Evolutionary conservation across 768 basidiomycete genomes (phyloP).

Genomic region (Boletus barrowsii): DNA sequence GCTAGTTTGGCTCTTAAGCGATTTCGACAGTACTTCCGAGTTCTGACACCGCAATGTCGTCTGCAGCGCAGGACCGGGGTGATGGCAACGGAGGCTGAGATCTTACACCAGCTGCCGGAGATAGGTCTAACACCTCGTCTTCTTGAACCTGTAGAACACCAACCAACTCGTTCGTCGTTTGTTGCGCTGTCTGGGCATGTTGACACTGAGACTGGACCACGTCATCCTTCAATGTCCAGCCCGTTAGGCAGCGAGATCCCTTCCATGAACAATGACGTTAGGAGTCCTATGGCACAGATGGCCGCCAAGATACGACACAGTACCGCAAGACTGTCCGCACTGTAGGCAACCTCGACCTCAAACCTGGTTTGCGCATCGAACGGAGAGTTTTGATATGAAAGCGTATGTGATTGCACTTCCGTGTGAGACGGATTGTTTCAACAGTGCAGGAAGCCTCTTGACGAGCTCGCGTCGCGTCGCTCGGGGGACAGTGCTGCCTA

Average conservation of each 20-base stretch:
- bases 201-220: background rate
- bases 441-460: slow-evolving; percentile 38
- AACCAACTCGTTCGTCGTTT: background rate
- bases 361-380: slow-evolving; percentile 33
- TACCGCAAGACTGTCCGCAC: slow-evolving; percentile 36
- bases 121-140: no score
- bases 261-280: slow-evolving; percentile 8
- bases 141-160: background rate
- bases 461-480: slow-evolving; percentile 41
- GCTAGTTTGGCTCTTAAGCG: no score
- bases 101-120: no score
- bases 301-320: slow-evolving; percentile 45
- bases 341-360: slow-evolving; percentile 38
- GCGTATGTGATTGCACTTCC: slow-evolving; percentile 44
- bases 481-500: slow-evolving; percentile 48
- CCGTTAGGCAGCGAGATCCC: background rate
- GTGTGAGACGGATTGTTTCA: slow-evolving; percentile 33
- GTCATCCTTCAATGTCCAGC: background rate
- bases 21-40: no score
- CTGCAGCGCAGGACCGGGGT: no score
- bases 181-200: background rate
- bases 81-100: no score
- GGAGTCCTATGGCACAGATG: slow-evolving; percentile 16
- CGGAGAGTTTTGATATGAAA: slow-evolving; percentile 41
- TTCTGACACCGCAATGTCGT: no score